Evolutionary conservation across 257 asterid genomes (phyloP).

Genomic region (Capsicum baccatum): DNA sequence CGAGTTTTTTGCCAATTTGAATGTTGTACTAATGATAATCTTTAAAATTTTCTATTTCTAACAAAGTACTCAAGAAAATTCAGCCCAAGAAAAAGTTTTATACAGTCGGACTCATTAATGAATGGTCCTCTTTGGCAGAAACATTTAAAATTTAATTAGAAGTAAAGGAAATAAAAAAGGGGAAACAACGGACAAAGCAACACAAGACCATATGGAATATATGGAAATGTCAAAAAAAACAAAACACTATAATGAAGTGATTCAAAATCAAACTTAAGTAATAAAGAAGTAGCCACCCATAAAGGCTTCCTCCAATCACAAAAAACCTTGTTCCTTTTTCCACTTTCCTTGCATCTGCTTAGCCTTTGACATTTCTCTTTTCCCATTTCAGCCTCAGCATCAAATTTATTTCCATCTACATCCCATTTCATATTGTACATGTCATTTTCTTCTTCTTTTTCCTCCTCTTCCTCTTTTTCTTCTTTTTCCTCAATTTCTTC

Average conservation of each 20-base stretch:
- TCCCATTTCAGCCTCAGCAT: slow-evolving; percentile 54
- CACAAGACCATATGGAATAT: slow-evolving; percentile 9
- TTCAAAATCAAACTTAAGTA: slow-evolving; percentile 33
- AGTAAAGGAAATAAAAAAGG: background rate
- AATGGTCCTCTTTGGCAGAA: slow-evolving; percentile 13
- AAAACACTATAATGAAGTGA: slow-evolving; percentile 12
- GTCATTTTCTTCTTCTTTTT: slow-evolving; percentile 39
- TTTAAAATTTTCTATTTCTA: background rate
- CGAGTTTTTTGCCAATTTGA: background rate
- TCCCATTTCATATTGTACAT: slow-evolving; percentile 29
- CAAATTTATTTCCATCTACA: slow-evolving; percentile 38
- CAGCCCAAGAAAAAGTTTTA: background rate
- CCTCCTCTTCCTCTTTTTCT: slow-evolving; percentile 38
- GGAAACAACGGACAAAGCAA: background rate
- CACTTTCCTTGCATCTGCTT: slow-evolving; percentile 65
- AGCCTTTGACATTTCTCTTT: slow-evolving; percentile 52
- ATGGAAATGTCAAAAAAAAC: background rate
- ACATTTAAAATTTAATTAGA: background rate
- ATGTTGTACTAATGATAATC: background rate
- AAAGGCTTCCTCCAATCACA: slow-evolving; percentile 64
- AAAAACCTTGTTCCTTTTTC: slow-evolving; percentile 51
- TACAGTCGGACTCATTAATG: slow-evolving; percentile 2
- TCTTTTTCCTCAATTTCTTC: slow-evolving; percentile 33
- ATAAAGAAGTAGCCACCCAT: slow-evolving; percentile 47
- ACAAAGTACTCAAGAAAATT: background rate